Evolutionary conservation across 2,329 filamentous ascomycete species (phyloP).

Genomic region (Colletotrichum sp.): DNA sequence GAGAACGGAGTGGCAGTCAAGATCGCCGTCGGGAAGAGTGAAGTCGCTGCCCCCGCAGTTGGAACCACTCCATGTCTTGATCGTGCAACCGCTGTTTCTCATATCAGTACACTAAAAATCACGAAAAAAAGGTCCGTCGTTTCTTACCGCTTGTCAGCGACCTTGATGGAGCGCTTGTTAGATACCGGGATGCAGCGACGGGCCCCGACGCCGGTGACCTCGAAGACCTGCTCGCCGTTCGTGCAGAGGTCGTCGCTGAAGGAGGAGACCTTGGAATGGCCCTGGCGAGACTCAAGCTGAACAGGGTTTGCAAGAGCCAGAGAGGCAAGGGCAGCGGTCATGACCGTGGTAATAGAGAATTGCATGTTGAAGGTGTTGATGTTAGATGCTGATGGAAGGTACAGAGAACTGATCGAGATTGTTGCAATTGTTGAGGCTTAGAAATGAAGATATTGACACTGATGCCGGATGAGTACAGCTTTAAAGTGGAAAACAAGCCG

Average conservation of each 20-base stretch:
- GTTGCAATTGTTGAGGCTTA: too few species aligned
- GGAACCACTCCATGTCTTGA: neutral
- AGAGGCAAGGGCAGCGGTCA: neutral
- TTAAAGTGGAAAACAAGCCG: neutral
- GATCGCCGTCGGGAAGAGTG: neutral
- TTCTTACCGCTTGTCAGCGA: neutral
- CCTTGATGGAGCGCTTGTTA: neutral
- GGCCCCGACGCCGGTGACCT: neutral
- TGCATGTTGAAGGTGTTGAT: neutral
- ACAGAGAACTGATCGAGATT: too few species aligned
- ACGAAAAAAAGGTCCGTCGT: too few species aligned
- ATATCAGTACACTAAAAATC: neutral
- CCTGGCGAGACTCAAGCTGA: neutral
- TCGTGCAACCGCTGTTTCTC: neutral
- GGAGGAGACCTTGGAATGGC: conserved; percentile 1
- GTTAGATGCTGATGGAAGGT: too few species aligned
- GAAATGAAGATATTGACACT: neutral
- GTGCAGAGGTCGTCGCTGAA: neutral
- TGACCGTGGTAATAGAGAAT: neutral
- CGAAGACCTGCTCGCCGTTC: neutral
- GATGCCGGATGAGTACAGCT: neutral
- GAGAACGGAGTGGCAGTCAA: conserved; percentile 1
- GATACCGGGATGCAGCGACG: neutral
- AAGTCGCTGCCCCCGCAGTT: neutral
- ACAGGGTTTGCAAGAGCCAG: neutral